Percentiles rank a stretch among this genome's conserved stretches.
phyloP scores from a whole-genome alignment of 257 asterid species.

The Galeopsis tetrahit region DNA sequence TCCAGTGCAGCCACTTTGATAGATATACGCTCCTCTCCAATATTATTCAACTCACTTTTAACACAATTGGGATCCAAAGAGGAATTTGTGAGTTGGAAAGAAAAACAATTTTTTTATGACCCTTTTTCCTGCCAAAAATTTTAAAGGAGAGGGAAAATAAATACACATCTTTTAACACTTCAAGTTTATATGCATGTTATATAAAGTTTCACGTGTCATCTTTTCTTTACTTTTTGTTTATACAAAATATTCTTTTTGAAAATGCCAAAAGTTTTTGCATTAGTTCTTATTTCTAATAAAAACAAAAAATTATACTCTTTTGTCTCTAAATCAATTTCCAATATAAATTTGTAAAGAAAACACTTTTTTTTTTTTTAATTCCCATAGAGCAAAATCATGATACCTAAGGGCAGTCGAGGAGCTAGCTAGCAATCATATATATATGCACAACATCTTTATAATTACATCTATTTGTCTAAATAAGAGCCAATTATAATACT shows the following conservation, averaged over 20 bases:
- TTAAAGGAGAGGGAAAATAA: background rate
- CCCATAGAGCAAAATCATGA: slow-evolving; percentile 40
- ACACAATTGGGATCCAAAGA: slow-evolving; percentile 56
- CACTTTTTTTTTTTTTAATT: background rate
- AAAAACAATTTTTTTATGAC: slow-evolving; percentile 26
- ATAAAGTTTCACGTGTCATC: slow-evolving; percentile 43
- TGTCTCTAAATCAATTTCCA: background rate
- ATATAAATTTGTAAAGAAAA: background rate
- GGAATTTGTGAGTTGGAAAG: slow-evolving; percentile 55
- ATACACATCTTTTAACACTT: slow-evolving; percentile 37
- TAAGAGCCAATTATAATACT: background rate
- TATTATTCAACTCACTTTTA: background rate
- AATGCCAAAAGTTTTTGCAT: slow-evolving; percentile 14
- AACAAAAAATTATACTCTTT: slow-evolving; percentile 6
- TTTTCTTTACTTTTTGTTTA: slow-evolving; percentile 16
- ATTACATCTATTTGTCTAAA: slow-evolving; percentile 18
- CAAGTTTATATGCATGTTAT: slow-evolving; percentile 21
- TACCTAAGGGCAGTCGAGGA: slow-evolving; percentile 19
- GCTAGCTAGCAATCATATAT: slow-evolving; percentile 6
- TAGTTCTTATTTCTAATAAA: background rate
- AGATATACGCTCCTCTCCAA: slow-evolving; percentile 77
- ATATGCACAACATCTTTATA: slow-evolving; percentile 13
- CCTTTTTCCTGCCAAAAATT: slow-evolving; percentile 16
- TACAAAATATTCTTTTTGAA: slow-evolving; percentile 9
- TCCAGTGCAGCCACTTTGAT: slow-evolving; percentile 52